These are phyloP conservation scores for Musa acuminata DNA, from an alignment of 176 grass and related monocot genomes.

Conservation along the genomic window DNA sequence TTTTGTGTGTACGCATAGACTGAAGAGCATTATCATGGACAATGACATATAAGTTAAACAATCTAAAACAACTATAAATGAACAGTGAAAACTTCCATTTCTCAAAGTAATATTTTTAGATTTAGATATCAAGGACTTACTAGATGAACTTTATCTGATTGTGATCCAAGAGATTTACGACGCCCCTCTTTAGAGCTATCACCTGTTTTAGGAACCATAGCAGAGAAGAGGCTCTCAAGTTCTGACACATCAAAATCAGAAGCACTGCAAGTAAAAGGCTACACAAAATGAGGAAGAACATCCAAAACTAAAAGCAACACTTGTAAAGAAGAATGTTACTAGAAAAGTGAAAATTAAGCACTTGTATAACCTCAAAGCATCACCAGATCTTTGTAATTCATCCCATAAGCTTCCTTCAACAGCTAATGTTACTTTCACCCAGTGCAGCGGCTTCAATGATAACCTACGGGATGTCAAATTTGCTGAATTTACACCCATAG, in stretches of 20 bases:
- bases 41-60: neutral
- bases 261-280: constrained; percentile 40
- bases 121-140: constrained; percentile 29
- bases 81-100: neutral
- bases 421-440: constrained; percentile 84
- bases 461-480: constrained; percentile 52
- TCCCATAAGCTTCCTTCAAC: constrained; percentile 95
- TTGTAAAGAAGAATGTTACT: constrained; percentile 8
- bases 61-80: neutral
- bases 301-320: neutral
- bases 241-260: constrained; percentile 91
- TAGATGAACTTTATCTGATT: constrained; percentile 91
- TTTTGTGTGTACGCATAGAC: neutral
- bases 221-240: constrained; percentile 78
- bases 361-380: constrained; percentile 48
- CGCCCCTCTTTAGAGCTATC: constrained; percentile 62
- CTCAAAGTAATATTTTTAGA: neutral
- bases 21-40: neutral
- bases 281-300: constrained; percentile 11
- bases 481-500: constrained; percentile 33
- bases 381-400: constrained; percentile 68
- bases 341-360: constrained; percentile 9
- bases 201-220: constrained; percentile 57
- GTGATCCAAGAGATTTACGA: constrained; percentile 87
- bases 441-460: constrained; percentile 80